Base-by-base conservation (phyloP, 345 rosid genomes). In the Hibiscus trionum region DNA sequence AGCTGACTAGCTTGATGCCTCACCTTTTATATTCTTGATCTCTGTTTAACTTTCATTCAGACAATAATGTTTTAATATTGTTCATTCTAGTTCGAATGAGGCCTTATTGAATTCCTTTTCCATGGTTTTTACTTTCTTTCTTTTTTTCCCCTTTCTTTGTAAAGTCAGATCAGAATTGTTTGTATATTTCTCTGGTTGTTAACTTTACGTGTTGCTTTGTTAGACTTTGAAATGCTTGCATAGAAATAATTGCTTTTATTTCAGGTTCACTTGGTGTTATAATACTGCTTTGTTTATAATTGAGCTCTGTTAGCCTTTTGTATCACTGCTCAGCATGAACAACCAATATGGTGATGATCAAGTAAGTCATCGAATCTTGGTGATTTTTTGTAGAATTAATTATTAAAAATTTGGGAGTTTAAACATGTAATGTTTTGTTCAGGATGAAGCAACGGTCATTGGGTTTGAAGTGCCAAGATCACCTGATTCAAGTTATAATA, bases 391-490 rank as follows among this genome's bases (percentile, higher is more conserved):
- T 29, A 61, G 64, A 27, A 49, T 7, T 6, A 33, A 33, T 21
- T 21, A 21, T 21, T 21, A 52, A 72, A 60, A 66, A 5, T 71
- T 72, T 17, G 53, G 63, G 59, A 62, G 33, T 59, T 60, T 74
- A 56, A 65, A 62, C 71, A 24, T 69, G 42, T 19, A 66, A 16
- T 58, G 44, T 29, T 72, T 68, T 79, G 4, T 75, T 76, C 86
- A 91, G 98, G 98, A 91, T 73, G 90, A 84, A 78, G 79, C 82
- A 70, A 89, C 89, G 11, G 99, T 91, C 29, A 84, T 14, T 61
- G 99, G 99, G 64, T 96, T 96, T 65, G 98, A 96, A 76, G 90
- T 86, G 63, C 97, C 98, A 24, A 73, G 75, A 53, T 96, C 99
- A 5, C 99, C 99, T 0, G 99, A 88, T 78, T 89, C 96, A 39